Base-by-base conservation (phyloP, 2,329 filamentous ascomycete genomes). In the Neofusicoccum parvum region DNA sequence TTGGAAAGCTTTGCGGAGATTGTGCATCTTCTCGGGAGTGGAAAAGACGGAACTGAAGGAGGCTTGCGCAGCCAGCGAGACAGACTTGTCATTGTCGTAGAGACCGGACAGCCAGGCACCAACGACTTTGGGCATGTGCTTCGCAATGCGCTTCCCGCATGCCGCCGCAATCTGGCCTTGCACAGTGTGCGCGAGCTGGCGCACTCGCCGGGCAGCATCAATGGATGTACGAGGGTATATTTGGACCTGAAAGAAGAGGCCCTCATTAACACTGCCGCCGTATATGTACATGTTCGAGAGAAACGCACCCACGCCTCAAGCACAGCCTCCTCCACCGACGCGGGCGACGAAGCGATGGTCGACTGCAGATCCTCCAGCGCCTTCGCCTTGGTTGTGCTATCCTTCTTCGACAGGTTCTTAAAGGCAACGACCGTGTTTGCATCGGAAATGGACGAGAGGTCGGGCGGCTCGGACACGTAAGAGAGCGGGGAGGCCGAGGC, bases 321-420 rank as follows among this genome's bases (percentile, higher is more conserved):
- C n/a, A 98, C 80, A 11, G 88, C 84, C 70, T 97, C 92, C 73
- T 97, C 93, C 17, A 91, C 81, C 37, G 88, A 89, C 32, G 85
- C 87, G 70, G 84, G 75, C 75, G 84, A 48, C 78, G 84, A 76
- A 81, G 85, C 82, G 45, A 92, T 81, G 73, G 90, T 86, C 39
- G 85, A 76, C 54, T 92, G 84, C 20, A 99, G 80, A 62, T 98
- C 94, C 71, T 98, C 94, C 34, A 99, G 81, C 0, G 92, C 94
- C 76, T 94, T 97, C 7, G 90, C 85, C 76, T 97, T 96, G 43
- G 95, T 99, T 11, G 88, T 96, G 72, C 89, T 90, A 80, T 97
- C 94, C 79, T 95, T 96, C 80, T 98, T 99, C 59, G 89, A 85
- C 3, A 97, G 80, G 71, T 96, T 97, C 79, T 97, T 96, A 80